phyloP scores from a whole-genome alignment of 352 stramenopile genomes.

The Globisporangium nagaii region DNA sequence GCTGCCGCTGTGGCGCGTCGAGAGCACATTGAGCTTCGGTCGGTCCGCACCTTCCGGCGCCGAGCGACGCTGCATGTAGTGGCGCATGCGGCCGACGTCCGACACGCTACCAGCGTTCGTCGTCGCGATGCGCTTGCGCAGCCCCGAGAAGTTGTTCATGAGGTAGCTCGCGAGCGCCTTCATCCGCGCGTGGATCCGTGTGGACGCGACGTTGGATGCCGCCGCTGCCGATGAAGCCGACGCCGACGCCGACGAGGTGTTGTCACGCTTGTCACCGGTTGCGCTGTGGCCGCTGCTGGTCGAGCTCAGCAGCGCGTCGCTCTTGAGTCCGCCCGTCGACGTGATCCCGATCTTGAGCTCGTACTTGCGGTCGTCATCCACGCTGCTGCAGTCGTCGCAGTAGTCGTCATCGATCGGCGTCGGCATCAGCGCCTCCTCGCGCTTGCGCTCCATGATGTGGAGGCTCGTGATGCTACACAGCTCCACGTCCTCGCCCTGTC shows the following conservation, averaged over 20 bases:
- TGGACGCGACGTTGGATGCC: neutral
- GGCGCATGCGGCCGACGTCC: conserved; percentile 29
- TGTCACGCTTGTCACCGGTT: conserved; percentile 7
- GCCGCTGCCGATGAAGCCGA: conserved; percentile 12
- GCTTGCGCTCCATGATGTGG: conserved; percentile 6
- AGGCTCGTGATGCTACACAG: conserved; percentile 3
- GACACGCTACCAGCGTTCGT: conserved; percentile 21
- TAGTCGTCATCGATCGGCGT: conserved; percentile 8
- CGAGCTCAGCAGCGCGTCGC: conserved; percentile 1
- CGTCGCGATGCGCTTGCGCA: conserved; percentile 20
- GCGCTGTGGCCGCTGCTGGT: conserved; percentile 10
- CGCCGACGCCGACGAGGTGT: conserved; percentile 10
- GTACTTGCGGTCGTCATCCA: conserved; percentile 25
- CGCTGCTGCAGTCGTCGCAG: conserved; percentile 18
- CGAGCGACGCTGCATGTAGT: conserved; percentile 39
- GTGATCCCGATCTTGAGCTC: conserved; percentile 37
- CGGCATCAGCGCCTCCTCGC: conserved; percentile 6
- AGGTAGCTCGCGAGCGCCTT: conserved; percentile 40
- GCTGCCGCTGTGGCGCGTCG: conserved; percentile 35
- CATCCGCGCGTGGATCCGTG: conserved; percentile 28
- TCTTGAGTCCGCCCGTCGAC: neutral
- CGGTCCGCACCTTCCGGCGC: conserved; percentile 25
- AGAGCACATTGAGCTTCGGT: conserved; percentile 40
- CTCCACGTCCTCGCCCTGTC: conserved; percentile 16
- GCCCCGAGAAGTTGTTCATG: conserved; percentile 31